These are phyloP conservation scores for Chaetomiaceae sp. DNA, from an alignment of 2,329 filamentous ascomycete species.

Conservation along the genomic window DNA sequence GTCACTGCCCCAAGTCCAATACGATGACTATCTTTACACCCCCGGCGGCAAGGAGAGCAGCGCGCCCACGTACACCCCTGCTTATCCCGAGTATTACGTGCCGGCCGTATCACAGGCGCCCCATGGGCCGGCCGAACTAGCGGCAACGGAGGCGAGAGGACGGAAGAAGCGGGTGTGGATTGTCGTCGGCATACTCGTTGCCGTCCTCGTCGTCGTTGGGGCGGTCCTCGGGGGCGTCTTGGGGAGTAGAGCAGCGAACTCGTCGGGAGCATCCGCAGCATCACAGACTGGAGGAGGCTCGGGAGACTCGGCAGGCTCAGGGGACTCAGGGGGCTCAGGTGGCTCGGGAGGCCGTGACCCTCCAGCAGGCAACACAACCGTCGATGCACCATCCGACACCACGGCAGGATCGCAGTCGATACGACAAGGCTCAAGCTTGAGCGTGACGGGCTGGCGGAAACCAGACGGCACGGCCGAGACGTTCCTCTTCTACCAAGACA, in stretches of 20 bases:
- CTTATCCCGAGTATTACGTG: not conserved
- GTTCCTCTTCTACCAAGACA: constrained; percentile 20
- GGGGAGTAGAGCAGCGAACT: constrained; percentile 8
- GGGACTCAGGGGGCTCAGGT: not conserved
- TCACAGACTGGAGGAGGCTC: not conserved
- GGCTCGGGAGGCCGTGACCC: not conserved
- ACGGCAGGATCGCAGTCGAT: not conserved
- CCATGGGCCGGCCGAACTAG: not conserved
- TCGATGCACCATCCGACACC: not conserved
- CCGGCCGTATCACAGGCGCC: not conserved
- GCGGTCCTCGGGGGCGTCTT: constrained; percentile 17
- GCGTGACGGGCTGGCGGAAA: constrained; percentile 18
- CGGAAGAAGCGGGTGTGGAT: constrained; percentile 9
- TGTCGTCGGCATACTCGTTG: not conserved
- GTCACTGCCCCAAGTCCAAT: not conserved
- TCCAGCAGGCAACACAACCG: not conserved
- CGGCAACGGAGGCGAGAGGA: not conserved
- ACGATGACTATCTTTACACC: not conserved
- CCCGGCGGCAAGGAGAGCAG: constrained; percentile 1
- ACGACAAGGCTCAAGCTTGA: constrained; percentile 15
- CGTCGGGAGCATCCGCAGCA: not conserved
- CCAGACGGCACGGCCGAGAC: constrained; percentile 12
- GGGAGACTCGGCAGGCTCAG: not conserved
- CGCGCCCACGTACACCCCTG: not conserved
- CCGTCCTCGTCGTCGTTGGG: constrained; percentile 9